Evolutionary conservation across 805 yeast genomes (phyloP).

Genomic region (Candida qinlingensis): DNA sequence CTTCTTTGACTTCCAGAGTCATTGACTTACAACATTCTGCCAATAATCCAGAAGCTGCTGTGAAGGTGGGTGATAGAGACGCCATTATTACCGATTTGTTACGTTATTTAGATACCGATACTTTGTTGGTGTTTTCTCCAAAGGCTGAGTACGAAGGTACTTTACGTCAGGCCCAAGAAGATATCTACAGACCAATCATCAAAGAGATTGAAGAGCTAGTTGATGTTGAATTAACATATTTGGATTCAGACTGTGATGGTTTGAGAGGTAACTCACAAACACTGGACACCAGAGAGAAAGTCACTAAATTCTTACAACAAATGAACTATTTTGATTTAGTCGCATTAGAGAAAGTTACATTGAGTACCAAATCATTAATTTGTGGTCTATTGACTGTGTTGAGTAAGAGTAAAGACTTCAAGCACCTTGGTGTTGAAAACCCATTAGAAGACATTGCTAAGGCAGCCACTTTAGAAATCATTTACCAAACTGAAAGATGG

Average conservation of each 20-base stretch:
- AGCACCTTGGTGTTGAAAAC: conserved; percentile 38
- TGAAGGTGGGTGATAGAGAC: conserved; percentile 56
- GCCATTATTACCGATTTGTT: conserved; percentile 57
- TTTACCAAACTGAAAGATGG: conserved; percentile 86
- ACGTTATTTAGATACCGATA: conserved; percentile 90
- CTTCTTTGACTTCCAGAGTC: conserved; percentile 82
- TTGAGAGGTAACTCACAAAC: conserved; percentile 76
- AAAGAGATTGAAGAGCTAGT: conserved; percentile 57
- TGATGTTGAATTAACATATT: conserved; percentile 38
- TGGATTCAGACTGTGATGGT: conserved; percentile 82
- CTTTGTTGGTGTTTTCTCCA: conserved; percentile 84
- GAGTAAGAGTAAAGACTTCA: conserved; percentile 30
- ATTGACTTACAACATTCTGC: conserved; percentile 58
- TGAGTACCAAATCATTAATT: conserved; percentile 80
- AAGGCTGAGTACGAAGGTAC: conserved; percentile 74
- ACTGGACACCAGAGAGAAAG: conserved; percentile 53
- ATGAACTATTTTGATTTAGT: conserved; percentile 75
- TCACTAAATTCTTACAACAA: conserved; percentile 53
- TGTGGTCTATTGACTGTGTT: conserved; percentile 69
- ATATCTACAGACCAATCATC: conserved; percentile 70
- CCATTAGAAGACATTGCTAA: conserved; percentile 67
- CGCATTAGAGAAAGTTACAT: conserved; percentile 85
- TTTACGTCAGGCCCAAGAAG: conserved; percentile 75
- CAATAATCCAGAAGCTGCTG: conserved; percentile 38
- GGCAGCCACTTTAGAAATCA: conserved; percentile 75